A percentile compares a stretch with the other conserved stretches of the same genome.
These are phyloP conservation scores for Hyaloscypha hepaticicola DNA, from an alignment of 495 filamentous ascomycete species.

Conservation along the genomic window DNA sequence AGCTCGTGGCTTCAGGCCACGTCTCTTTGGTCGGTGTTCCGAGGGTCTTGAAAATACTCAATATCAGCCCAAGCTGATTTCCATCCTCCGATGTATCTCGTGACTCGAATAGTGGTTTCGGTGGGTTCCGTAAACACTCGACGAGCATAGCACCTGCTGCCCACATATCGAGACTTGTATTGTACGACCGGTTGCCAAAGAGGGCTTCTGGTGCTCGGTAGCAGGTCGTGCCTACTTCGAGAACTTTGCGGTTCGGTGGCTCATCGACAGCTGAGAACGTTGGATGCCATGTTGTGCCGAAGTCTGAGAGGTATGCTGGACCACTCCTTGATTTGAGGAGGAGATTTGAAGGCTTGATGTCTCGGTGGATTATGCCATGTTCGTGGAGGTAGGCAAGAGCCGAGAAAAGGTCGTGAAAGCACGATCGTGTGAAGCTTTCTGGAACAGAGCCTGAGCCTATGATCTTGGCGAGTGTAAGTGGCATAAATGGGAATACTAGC, in stretches of 20 bases:
- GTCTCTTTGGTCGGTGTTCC: conserved; percentile 74
- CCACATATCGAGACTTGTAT: conserved; percentile 78
- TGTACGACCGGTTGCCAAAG: conserved; percentile 79
- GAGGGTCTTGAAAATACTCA: conserved; percentile 84
- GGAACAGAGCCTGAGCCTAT: conserved; percentile 51
- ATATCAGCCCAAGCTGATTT: conserved; percentile 86
- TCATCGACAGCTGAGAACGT: conserved; percentile 57
- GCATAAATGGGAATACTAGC: conserved; percentile 82
- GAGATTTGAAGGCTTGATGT: conserved; percentile 91
- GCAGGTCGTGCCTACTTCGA: conserved; percentile 88
- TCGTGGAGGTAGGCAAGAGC: conserved; percentile 72
- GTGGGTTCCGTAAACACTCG: conserved; percentile 56
- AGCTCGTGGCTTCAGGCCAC: conserved; percentile 66
- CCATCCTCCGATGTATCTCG: conserved; percentile 72
- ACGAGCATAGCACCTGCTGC: conserved; percentile 82
- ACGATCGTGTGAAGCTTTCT: conserved; percentile 39
- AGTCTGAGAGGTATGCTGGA: conserved; percentile 79
- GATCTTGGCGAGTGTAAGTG: conserved; percentile 64
- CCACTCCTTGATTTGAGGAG: conserved; percentile 66
- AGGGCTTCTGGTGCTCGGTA: conserved; percentile 90
- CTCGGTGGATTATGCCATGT: conserved; percentile 81
- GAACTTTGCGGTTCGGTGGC: conserved; percentile 67
- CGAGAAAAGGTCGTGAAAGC: conserved; percentile 66
- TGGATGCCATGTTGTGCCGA: conserved; percentile 85
- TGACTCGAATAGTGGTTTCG: conserved; percentile 69